These are phyloP conservation scores for Jatropha multifida DNA, from an alignment of 441 rosid species.

Conservation along the genomic window DNA sequence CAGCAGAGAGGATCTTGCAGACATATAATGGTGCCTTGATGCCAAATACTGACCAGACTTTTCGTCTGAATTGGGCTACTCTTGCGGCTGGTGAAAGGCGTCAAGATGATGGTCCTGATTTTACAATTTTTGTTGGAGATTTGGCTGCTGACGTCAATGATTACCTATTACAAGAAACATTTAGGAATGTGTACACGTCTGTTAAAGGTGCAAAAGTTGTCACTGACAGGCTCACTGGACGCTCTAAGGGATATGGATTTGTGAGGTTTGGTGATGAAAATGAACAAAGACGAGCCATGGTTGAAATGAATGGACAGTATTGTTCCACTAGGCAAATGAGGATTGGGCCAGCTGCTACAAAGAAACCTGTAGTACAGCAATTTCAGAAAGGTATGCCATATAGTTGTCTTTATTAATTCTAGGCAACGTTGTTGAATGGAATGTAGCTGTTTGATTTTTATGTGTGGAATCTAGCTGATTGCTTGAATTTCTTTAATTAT, in stretches of 20 bases:
- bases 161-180: slow-evolving; percentile 68
- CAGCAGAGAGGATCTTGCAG: slow-evolving; percentile 81
- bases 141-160: slow-evolving; percentile 90
- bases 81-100: slow-evolving; percentile 88
- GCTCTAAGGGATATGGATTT: slow-evolving; percentile 95
- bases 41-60: slow-evolving; percentile 73
- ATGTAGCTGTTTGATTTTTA: slow-evolving; percentile 11
- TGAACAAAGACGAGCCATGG: slow-evolving; percentile 84
- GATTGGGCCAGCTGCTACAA: slow-evolving; percentile 88
- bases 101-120: slow-evolving; percentile 78
- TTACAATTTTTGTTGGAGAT: slow-evolving; percentile 87
- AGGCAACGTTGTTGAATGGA: background rate
- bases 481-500: slow-evolving; percentile 13
- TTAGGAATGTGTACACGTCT: slow-evolving; percentile 58
- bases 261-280: slow-evolving; percentile 81
- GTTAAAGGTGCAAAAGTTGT: slow-evolving; percentile 94
- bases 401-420: background rate
- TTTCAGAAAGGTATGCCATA: slow-evolving; percentile 60
- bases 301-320: slow-evolving; percentile 84
- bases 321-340: slow-evolving; percentile 93
- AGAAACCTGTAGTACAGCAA: slow-evolving; percentile 64
- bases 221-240: slow-evolving; percentile 85
- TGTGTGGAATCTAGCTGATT: slow-evolving; percentile 17
- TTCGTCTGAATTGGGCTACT: slow-evolving; percentile 92
- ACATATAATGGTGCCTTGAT: slow-evolving; percentile 68